These are phyloP conservation scores for Hypomontagnella monticulosa DNA, from an alignment of 495 filamentous ascomycete genomes.

Conservation along the genomic window DNA sequence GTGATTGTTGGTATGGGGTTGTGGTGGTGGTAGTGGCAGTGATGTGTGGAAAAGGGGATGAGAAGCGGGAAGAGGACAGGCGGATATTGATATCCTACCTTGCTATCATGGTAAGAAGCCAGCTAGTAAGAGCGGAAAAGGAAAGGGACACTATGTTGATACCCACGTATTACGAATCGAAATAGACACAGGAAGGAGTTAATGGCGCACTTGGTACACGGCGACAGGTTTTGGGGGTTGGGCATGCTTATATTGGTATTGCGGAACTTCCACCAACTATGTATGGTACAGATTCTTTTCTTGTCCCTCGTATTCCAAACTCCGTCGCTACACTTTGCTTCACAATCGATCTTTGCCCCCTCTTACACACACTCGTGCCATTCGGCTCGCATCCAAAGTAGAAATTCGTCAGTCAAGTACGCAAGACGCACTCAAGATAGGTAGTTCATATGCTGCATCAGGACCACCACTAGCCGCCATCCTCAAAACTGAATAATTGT, in stretches of 20 bases:
- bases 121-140: too few species aligned
- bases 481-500: neutral
- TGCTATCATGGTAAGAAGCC: too few species aligned
- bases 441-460: constrained; percentile 6
- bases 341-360: neutral
- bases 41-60: neutral
- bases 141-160: constrained; percentile 30
- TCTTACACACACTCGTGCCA: constrained; percentile 10
- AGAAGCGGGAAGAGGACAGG: constrained; percentile 5
- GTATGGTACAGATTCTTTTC: constrained; percentile 38
- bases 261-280: constrained; percentile 20
- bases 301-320: constrained; percentile 26
- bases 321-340: constrained; percentile 12
- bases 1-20: constrained; percentile 55
- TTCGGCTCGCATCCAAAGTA: constrained; percentile 16
- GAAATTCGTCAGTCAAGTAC: constrained; percentile 24
- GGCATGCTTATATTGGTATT: constrained; percentile 34
- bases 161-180: constrained; percentile 30
- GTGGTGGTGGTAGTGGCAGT: neutral
- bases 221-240: constrained; percentile 1
- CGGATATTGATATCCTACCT: neutral
- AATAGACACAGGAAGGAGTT: constrained; percentile 28
- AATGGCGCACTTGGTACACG: constrained; percentile 21
- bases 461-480: constrained; percentile 12
- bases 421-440: constrained; percentile 5